These are phyloP conservation scores for Penicillium verrucosum DNA, from an alignment of 2,329 filamentous ascomycete species.

Conservation along the genomic window DNA sequence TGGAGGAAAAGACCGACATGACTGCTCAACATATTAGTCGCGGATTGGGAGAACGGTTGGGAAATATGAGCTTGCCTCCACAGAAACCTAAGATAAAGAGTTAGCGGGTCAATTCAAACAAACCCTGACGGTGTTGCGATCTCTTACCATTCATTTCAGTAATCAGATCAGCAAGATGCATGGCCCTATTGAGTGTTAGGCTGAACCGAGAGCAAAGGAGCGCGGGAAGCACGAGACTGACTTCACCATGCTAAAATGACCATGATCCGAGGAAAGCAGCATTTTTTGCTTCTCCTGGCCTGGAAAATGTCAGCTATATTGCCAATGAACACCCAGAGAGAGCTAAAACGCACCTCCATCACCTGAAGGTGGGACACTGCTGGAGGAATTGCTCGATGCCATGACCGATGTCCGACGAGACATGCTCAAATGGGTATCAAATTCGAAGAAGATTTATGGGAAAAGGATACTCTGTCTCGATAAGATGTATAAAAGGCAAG, in stretches of 20 bases:
- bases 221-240: slow-evolving; percentile 24
- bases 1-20: slow-evolving; percentile 92
- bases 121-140: neutral
- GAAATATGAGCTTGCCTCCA: slow-evolving; percentile 40
- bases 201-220: neutral
- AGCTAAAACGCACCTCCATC: slow-evolving; percentile 34
- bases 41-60: slow-evolving; percentile 2
- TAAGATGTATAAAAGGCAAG: slow-evolving; percentile 6
- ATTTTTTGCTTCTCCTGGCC: slow-evolving; percentile 50
- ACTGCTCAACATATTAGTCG: slow-evolving; percentile 46
- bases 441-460: slow-evolving; percentile 5
- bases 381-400: slow-evolving; percentile 32
- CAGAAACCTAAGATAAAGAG: slow-evolving; percentile 42
- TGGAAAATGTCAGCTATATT: slow-evolving; percentile 21
- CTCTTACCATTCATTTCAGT: slow-evolving; percentile 49
- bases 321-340: slow-evolving; percentile 5
- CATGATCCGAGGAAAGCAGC: slow-evolving; percentile 47
- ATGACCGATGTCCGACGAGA: slow-evolving; percentile 40
- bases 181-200: slow-evolving; percentile 35
- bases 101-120: slow-evolving; percentile 18
- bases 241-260: slow-evolving; percentile 52
- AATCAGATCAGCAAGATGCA: slow-evolving; percentile 51
- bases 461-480: slow-evolving; percentile 1
- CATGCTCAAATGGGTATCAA: slow-evolving; percentile 30
- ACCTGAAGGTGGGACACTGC: slow-evolving; percentile 27